These are phyloP conservation scores for Geotrichum cucujoidarum DNA, from an alignment of 1,139 yeast species.

Conservation along the genomic window DNA sequence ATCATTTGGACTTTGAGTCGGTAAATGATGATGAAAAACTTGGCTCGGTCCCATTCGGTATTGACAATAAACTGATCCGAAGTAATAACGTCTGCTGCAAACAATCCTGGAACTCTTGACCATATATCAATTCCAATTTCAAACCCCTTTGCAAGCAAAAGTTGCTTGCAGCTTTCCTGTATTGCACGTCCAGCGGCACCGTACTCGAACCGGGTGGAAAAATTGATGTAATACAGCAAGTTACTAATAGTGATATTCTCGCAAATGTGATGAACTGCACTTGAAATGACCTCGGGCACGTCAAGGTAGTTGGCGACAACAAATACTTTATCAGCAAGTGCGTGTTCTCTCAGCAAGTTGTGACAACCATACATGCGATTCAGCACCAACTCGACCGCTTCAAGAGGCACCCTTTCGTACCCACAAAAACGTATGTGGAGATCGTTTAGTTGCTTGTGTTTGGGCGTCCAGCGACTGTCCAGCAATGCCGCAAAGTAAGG, in stretches of 20 bases:
- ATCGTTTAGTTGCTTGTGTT: background rate
- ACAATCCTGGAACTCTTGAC: constrained; percentile 42
- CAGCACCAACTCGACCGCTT: constrained; percentile 45
- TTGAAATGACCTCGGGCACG: constrained; percentile 42
- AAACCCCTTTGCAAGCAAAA: constrained; percentile 46
- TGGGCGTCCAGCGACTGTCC: constrained; percentile 39
- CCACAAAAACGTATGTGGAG: constrained; percentile 26
- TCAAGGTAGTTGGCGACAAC: constrained; percentile 49
- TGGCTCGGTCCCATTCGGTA: constrained; percentile 49
- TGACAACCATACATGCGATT: constrained; percentile 44
- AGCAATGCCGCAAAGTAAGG: constrained; percentile 46
- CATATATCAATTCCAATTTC: constrained; percentile 41
- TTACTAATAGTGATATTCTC: constrained; percentile 36
- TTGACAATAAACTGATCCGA: constrained; percentile 49
- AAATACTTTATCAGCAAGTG: constrained; percentile 40
- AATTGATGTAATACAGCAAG: constrained; percentile 38
- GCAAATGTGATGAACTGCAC: constrained; percentile 41
- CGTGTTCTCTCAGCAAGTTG: constrained; percentile 34
- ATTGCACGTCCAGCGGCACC: constrained; percentile 44
- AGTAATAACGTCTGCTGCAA: constrained; percentile 43
- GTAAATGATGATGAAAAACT: constrained; percentile 37
- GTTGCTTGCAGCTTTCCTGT: constrained; percentile 43
- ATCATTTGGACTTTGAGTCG: background rate
- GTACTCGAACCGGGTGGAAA: constrained; percentile 42
- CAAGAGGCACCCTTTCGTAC: constrained; percentile 41